These are phyloP conservation scores for Aspergillus ibericus DNA, from an alignment of 2,329 filamentous ascomycete species.

Conservation along the genomic window DNA sequence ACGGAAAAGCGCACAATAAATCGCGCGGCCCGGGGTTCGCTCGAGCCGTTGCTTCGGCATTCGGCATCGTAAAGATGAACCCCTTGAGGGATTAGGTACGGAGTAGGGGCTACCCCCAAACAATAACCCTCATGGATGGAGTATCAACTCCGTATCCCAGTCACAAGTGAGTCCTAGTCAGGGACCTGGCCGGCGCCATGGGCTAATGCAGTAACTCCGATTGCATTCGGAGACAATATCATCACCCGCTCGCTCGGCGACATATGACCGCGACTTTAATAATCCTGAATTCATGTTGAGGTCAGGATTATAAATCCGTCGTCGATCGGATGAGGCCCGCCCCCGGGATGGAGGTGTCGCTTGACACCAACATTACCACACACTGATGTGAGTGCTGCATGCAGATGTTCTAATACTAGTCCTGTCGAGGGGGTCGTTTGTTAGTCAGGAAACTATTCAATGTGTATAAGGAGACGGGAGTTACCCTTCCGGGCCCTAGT, in stretches of 20 bases:
- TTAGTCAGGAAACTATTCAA: no score
- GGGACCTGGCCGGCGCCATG: neutral
- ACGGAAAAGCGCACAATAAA: neutral
- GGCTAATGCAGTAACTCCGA: neutral
- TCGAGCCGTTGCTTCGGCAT: neutral
- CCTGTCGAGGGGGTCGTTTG: no score
- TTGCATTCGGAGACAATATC: no score
- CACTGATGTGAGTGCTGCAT: neutral
- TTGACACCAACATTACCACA: slow-evolving; percentile 3
- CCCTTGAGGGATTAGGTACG: neutral
- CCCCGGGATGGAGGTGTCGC: neutral
- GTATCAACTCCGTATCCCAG: neutral
- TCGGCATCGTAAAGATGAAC: neutral
- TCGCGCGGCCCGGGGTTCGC: neutral
- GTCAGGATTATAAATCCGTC: neutral
- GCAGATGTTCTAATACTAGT: slow-evolving; percentile 1
- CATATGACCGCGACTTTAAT: neutral
- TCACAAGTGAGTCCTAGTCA: neutral
- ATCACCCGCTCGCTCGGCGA: no score
- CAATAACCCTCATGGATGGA: no score
- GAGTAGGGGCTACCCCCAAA: neutral
- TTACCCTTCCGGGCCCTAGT: no score
- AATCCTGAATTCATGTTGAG: neutral
- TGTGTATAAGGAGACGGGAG: neutral
- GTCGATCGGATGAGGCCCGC: neutral